Conservation (phyloP, 805 yeast species). For the Candida dajiaensis region DNA sequence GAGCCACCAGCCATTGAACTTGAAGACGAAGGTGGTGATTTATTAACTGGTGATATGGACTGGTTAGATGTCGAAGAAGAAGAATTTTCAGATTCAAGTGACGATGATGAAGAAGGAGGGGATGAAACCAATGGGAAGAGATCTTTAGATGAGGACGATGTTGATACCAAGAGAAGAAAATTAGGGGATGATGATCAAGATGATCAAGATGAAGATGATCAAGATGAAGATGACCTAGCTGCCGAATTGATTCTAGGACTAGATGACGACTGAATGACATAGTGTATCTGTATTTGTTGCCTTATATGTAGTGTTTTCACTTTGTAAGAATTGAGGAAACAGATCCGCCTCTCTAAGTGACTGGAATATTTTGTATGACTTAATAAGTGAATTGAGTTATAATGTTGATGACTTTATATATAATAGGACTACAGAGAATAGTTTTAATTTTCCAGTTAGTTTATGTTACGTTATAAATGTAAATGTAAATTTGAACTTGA, state of each 20-base stretch:
- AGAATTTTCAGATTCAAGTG: constrained; percentile 36
- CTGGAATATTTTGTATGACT: no score
- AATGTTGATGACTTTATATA: no score
- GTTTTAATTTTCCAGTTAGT: no score
- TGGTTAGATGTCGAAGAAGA: constrained; percentile 41
- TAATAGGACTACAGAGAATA: no score
- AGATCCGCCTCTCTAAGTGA: no score
- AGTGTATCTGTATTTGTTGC: neutral
- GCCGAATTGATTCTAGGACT: constrained; percentile 26
- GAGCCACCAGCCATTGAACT: constrained; percentile 31
- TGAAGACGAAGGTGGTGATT: constrained; percentile 33
- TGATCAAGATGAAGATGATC: constrained; percentile 22
- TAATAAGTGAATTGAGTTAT: no score
- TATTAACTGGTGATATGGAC: constrained; percentile 26
- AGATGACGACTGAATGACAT: constrained; percentile 11
- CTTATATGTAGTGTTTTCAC: no score
- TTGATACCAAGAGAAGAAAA: constrained; percentile 4
- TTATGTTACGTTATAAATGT: no score
- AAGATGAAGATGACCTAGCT: constrained; percentile 26
- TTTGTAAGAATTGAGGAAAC: no score
- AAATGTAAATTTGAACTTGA: no score
- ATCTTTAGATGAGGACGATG: neutral
- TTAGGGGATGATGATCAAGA: constrained; percentile 12
- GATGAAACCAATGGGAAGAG: constrained; percentile 1
- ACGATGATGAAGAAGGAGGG: constrained; percentile 14